A percentile compares a stretch with the other conserved stretches of the same genome.
Conservation (phyloP, 306 rosid genomes). For the Ziziphus jujuba region DNA sequence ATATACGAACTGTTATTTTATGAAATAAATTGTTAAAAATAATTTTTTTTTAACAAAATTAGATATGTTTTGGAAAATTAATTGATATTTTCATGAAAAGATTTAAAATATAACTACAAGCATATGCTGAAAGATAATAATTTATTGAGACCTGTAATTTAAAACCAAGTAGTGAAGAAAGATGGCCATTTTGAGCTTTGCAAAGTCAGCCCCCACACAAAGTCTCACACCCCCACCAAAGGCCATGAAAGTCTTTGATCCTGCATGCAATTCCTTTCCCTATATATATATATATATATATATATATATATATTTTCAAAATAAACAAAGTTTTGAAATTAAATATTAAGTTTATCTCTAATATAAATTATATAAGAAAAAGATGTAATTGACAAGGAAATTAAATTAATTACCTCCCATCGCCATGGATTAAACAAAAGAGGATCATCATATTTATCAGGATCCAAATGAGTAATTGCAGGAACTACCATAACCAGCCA, state of each 20-base stretch:
- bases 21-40: no score
- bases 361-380: background rate
- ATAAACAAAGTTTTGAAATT: no score
- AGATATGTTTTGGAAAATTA: background rate
- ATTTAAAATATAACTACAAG: no score
- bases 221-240: slow-evolving; percentile 16
- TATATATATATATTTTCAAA: no score
- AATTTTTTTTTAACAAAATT: no score
- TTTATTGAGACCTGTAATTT: background rate
- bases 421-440: slow-evolving; percentile 12
- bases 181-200: slow-evolving; percentile 12
- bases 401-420: slow-evolving; percentile 9
- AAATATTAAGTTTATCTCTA: no score
- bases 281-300: no score
- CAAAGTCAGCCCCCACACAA: slow-evolving; percentile 19
- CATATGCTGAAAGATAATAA: no score
- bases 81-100: no score
- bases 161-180: slow-evolving; percentile 10
- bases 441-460: slow-evolving; percentile 2
- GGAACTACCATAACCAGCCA: slow-evolving; percentile 9
- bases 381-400: background rate
- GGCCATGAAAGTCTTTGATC: slow-evolving; percentile 15
- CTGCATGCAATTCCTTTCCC: slow-evolving; percentile 15
- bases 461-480: background rate
- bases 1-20: no score